These are phyloP conservation scores for Pulveroboletus ravenelii DNA, from an alignment of 768 basidiomycete genomes.

Conservation along the genomic window DNA sequence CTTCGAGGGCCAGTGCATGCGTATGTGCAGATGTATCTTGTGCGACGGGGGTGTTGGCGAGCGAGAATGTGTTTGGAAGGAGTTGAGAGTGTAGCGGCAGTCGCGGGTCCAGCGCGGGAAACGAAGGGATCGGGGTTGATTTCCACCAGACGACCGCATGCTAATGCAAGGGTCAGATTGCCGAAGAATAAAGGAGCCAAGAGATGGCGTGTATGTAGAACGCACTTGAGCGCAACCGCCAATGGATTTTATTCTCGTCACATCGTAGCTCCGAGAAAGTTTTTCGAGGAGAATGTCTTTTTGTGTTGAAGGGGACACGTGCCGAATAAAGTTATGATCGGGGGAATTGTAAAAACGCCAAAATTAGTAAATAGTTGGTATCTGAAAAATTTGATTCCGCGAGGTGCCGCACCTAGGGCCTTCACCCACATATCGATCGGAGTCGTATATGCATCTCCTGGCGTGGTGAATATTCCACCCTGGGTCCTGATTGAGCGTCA, in stretches of 20 bases:
- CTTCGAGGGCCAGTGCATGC: slow-evolving; percentile 71
- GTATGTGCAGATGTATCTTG: slow-evolving; percentile 80
- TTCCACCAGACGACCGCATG: slow-evolving; percentile 88
- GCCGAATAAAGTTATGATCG: slow-evolving; percentile 32
- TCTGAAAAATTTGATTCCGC: slow-evolving; percentile 62
- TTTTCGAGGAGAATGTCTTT: slow-evolving; percentile 74
- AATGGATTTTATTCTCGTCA: slow-evolving; percentile 67
- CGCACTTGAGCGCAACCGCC: slow-evolving; percentile 77
- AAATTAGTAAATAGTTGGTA: slow-evolving; percentile 35
- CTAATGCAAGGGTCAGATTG: slow-evolving; percentile 23
- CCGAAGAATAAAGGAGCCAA: not conserved
- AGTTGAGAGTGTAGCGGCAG: slow-evolving; percentile 69
- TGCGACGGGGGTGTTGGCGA: slow-evolving; percentile 69
- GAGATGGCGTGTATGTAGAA: not conserved
- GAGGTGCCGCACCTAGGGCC: slow-evolving; percentile 54
- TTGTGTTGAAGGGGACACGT: slow-evolving; percentile 21
- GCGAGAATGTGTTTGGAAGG: slow-evolving; percentile 58
- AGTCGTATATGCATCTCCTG: slow-evolving; percentile 82
- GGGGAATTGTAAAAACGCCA: slow-evolving; percentile 26
- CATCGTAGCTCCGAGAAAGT: slow-evolving; percentile 62
- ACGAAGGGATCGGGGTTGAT: slow-evolving; percentile 64
- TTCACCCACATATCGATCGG: slow-evolving; percentile 92
- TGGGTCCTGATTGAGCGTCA: slow-evolving; percentile 55
- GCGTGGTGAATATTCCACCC: slow-evolving; percentile 81
- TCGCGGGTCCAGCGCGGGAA: slow-evolving; percentile 69